A percentile compares a stretch with the other conserved stretches of the same genome.
phyloP scores from a whole-genome alignment of 805 yeast species.

The Hanseniaspora vineae region DNA sequence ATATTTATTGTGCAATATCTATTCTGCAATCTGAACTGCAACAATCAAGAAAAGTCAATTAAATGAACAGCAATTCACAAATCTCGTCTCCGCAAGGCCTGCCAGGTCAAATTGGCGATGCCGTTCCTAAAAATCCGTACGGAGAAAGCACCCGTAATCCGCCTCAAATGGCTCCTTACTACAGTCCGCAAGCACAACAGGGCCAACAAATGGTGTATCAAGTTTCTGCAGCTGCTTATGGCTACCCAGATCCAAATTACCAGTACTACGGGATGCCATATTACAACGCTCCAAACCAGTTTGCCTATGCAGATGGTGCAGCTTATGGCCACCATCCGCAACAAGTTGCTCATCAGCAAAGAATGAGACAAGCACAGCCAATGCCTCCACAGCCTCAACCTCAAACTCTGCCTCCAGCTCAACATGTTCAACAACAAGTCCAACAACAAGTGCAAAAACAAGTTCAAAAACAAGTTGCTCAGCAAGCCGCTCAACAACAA shows the following conservation, averaged over 20 bases:
- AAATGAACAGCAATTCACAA: background rate
- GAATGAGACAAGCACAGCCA: background rate
- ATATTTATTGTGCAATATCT: too few species aligned
- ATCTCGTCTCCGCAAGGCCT: background rate
- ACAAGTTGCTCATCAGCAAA: background rate
- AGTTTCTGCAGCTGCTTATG: background rate
- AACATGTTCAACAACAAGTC: constrained; percentile 11
- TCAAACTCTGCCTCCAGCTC: background rate
- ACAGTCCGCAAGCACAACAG: background rate
- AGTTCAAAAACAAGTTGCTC: constrained; percentile 16
- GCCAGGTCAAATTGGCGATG: background rate
- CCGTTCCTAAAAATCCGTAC: background rate
- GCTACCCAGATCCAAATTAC: background rate
- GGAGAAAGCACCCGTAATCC: background rate
- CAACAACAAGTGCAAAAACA: constrained; percentile 14
- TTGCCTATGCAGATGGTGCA: background rate
- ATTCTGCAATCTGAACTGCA: background rate
- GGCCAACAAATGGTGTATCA: background rate
- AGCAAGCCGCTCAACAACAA: constrained; percentile 6
- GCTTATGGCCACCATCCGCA: background rate
- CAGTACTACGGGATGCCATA: background rate
- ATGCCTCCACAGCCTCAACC: constrained; percentile 14
- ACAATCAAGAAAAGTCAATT: background rate
- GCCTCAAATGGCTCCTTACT: background rate
- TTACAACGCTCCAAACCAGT: background rate